Percentiles rank a stretch among this genome's conserved stretches.
Evolutionary conservation across 2,329 filamentous ascomycete genomes (phyloP).

Genomic region (Ascochyta pisi): DNA sequence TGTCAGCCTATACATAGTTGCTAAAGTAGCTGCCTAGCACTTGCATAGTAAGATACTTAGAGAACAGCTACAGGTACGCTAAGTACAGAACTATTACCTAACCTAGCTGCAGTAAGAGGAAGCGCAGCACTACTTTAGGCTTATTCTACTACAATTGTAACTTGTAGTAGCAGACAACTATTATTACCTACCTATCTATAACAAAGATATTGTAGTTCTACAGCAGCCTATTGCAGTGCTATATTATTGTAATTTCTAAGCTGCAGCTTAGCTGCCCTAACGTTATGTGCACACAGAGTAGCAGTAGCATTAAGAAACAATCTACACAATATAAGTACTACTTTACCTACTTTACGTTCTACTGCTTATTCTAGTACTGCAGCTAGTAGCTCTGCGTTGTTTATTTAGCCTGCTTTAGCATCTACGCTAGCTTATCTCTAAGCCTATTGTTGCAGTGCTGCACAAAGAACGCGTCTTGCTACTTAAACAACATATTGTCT

Average conservation of each 20-base stretch:
- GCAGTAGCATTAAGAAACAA: not conserved
- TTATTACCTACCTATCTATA: constrained; percentile 23
- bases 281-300: not conserved
- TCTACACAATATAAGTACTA: not conserved
- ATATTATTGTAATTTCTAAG: not conserved
- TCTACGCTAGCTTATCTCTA: not conserved
- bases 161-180: constrained; percentile 32
- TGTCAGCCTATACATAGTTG: not conserved
- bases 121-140: constrained; percentile 32
- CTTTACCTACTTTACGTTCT: not conserved
- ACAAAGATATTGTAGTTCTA: constrained; percentile 31
- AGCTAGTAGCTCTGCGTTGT: not conserved
- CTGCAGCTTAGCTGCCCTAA: not conserved
- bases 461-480: not conserved
- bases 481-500: not conserved
- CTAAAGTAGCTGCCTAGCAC: constrained; percentile 12
- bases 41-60: constrained; percentile 23
- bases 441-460: not conserved
- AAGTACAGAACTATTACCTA: constrained; percentile 32
- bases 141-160: constrained; percentile 8
- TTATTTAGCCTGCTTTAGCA: not conserved
- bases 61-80: constrained; percentile 27
- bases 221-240: constrained; percentile 19
- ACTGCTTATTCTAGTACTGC: not conserved
- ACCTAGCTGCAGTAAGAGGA: constrained; percentile 26